Evolutionary conservation across 2,329 filamentous ascomycete species (phyloP).

Genomic region (Pseudocercospora eumusae): DNA sequence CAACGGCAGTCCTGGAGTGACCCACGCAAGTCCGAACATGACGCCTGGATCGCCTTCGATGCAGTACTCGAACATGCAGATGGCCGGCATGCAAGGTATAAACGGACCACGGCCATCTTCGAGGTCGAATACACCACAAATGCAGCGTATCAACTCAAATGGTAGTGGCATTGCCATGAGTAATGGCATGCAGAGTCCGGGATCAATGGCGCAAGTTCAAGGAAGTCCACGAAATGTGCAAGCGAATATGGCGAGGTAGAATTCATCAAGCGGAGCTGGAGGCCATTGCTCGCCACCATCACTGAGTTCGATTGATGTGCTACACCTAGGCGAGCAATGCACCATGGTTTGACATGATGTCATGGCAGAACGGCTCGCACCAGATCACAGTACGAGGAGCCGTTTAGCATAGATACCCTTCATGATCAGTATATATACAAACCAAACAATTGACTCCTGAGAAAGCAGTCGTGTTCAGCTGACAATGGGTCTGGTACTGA

Average conservation of each 20-base stretch:
- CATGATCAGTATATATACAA: constrained; percentile 6
- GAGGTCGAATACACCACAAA: constrained; percentile 38
- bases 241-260: constrained; percentile 35
- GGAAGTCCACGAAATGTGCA: constrained; percentile 39
- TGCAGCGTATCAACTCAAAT: constrained; percentile 38
- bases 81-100: constrained; percentile 23
- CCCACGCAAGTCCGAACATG: constrained; percentile 37
- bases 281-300: background rate
- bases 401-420: background rate
- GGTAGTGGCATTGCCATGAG: constrained; percentile 32
- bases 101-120: constrained; percentile 31
- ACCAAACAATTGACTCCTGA: background rate
- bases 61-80: constrained; percentile 30
- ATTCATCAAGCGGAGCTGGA: background rate
- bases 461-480: background rate
- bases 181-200: constrained; percentile 38
- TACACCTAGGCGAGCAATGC: no score
- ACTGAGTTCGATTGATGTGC: background rate
- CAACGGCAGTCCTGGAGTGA: constrained; percentile 35
- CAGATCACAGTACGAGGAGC: background rate
- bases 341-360: no score
- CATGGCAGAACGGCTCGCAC: background rate
- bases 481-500: background rate
- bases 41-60: constrained; percentile 26
- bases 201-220: constrained; percentile 30